Percentiles rank a stretch among this genome's conserved stretches.
Conservation (phyloP, 805 yeast species). For the Schwanniomyces vanrijiae region DNA sequence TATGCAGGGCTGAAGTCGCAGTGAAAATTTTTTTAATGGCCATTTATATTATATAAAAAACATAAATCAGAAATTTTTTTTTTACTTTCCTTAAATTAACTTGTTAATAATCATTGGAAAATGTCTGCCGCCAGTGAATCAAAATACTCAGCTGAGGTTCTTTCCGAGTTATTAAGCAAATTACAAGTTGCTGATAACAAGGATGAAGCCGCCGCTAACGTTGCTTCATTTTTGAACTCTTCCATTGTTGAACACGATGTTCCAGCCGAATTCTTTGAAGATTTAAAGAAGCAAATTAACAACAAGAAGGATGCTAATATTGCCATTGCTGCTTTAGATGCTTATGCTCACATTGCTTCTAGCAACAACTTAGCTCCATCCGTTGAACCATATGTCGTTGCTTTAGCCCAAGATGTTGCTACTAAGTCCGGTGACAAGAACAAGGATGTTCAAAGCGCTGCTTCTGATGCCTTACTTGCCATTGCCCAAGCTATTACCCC, state of each 20-base stretch:
- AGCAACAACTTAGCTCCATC: conserved; percentile 79
- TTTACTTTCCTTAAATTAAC: conserved; percentile 4
- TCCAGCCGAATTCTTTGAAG: conserved; percentile 82
- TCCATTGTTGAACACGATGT: conserved; percentile 98
- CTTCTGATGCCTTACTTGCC: conserved; percentile 73
- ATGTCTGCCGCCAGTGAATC: conserved; percentile 60
- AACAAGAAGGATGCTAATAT: conserved; percentile 72
- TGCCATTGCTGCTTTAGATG: conserved; percentile 78
- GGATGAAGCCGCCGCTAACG: conserved; percentile 82
- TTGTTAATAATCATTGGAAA: conserved; percentile 17
- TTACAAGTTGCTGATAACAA: conserved; percentile 90
- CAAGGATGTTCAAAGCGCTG: conserved; percentile 68
- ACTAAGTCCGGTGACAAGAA: conserved; percentile 90
- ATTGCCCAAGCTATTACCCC: conserved; percentile 86
- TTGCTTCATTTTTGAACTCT: conserved; percentile 92
- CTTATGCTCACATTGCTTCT: conserved; percentile 82
- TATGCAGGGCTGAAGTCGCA: conserved; percentile 7
- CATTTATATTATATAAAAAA: background rate
- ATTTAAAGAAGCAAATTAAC: conserved; percentile 71
- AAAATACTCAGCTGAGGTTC: conserved; percentile 71
- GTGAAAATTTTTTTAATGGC: conserved; percentile 3
- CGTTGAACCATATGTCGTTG: conserved; percentile 93
- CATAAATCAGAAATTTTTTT: conserved; percentile 5
- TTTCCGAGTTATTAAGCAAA: conserved; percentile 90
- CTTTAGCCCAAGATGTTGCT: conserved; percentile 67